Evolutionary conservation across 164 flowering plant genomes (phyloP).

Genomic region (Tinospora cordifolia): DNA sequence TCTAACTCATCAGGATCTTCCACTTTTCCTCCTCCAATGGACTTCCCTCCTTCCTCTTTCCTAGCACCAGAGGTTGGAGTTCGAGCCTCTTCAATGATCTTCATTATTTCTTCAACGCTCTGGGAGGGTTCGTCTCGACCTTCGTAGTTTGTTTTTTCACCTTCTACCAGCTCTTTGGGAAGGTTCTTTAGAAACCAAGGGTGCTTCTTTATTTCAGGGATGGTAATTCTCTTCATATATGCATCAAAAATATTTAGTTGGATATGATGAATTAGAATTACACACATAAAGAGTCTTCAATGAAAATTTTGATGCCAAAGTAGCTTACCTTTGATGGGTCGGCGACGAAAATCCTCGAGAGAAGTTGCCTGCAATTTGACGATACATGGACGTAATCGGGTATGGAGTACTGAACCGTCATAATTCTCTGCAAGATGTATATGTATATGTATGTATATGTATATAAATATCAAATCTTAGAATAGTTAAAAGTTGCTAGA

Average conservation of each 20-base stretch:
- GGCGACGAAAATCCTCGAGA: constrained; percentile 58
- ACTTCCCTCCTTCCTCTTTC: no score
- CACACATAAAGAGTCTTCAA: no score
- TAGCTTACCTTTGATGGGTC: constrained; percentile 23
- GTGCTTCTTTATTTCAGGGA: constrained; percentile 57
- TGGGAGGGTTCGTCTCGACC: constrained; percentile 29
- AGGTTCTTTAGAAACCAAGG: constrained; percentile 62
- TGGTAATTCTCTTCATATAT: constrained; percentile 48
- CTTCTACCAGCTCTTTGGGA: constrained; percentile 47
- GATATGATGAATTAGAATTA: no score
- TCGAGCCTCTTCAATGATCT: constrained; percentile 52
- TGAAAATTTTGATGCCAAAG: not conserved
- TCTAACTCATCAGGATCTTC: no score
- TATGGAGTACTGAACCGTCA: constrained; percentile 56
- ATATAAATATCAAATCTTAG: no score
- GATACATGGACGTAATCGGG: constrained; percentile 64
- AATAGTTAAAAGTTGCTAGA: no score
- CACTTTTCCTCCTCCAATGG: no score
- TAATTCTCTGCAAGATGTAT: constrained; percentile 38
- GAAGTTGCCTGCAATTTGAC: constrained; percentile 47
- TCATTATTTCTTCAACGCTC: constrained; percentile 51
- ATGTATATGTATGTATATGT: no score
- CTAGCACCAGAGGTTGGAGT: constrained; percentile 28
- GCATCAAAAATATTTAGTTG: no score
- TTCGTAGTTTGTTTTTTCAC: constrained; percentile 35